These are phyloP conservation scores for Marasmius tenuissimus DNA, from an alignment of 1,284 basidiomycete genomes.

Conservation along the genomic window DNA sequence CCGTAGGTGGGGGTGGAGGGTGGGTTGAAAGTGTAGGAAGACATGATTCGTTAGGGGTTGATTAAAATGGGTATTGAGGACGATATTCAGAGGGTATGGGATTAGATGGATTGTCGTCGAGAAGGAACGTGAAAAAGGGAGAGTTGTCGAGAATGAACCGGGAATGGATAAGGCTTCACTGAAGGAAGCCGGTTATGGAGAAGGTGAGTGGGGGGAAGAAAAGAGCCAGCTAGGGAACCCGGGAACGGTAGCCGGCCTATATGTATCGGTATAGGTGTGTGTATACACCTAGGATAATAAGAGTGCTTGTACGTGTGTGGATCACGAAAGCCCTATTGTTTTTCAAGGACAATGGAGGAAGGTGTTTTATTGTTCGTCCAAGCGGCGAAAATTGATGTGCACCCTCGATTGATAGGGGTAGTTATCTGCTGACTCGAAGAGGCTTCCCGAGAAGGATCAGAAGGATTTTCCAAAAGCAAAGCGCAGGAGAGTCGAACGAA, in stretches of 20 bases:
- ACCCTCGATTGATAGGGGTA: background rate
- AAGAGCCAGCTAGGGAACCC: background rate
- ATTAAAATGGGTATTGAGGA: constrained; percentile 9
- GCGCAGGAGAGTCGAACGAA: background rate
- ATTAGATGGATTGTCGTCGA: constrained; percentile 7
- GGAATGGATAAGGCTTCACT: background rate
- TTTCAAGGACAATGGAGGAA: background rate
- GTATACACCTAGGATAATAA: background rate
- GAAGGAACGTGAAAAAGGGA: background rate
- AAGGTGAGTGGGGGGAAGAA: background rate
- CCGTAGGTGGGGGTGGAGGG: constrained; percentile 56
- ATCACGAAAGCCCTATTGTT: background rate
- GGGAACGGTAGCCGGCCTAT: background rate
- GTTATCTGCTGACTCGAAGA: background rate
- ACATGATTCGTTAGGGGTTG: constrained; percentile 33
- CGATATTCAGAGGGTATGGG: constrained; percentile 1
- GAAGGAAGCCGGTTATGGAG: background rate
- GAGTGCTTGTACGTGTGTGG: background rate
- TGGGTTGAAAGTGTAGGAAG: constrained; percentile 42
- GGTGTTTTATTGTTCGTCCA: background rate
- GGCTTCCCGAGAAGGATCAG: background rate
- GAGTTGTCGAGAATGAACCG: background rate
- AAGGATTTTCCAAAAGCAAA: background rate
- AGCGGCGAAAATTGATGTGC: background rate
- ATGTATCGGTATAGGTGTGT: background rate